Percentiles rank a stretch among this genome's conserved stretches.
Conservation (phyloP, 768 basidiomycete species). For the Russula lepida region DNA sequence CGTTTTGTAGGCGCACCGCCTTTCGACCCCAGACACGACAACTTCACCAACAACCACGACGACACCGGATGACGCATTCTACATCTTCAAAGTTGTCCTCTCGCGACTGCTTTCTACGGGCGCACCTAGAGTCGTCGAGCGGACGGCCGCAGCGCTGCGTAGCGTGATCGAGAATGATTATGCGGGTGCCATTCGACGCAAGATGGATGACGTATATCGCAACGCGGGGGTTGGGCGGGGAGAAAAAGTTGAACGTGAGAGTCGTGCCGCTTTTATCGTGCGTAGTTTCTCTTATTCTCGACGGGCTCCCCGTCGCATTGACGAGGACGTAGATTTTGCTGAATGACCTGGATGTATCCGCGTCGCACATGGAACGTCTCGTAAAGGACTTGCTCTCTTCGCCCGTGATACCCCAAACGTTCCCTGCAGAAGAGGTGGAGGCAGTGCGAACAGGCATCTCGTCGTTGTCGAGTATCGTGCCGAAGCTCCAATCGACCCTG, state of each 20-base stretch:
- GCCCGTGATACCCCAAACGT: constrained; percentile 55
- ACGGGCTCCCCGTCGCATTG: neutral
- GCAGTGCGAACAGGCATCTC: constrained; percentile 41
- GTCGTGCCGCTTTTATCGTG: constrained; percentile 74
- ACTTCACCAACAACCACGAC: constrained; percentile 60
- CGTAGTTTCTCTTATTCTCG: constrained; percentile 27
- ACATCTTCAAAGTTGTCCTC: constrained; percentile 82
- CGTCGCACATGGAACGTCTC: constrained; percentile 80
- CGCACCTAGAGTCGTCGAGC: constrained; percentile 47
- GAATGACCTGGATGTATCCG: constrained; percentile 92
- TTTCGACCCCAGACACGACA: constrained; percentile 66
- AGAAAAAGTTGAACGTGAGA: constrained; percentile 78
- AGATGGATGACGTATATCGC: constrained; percentile 84
- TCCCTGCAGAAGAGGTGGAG: constrained; percentile 48
- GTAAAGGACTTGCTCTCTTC: constrained; percentile 53
- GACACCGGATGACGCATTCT: constrained; percentile 91
- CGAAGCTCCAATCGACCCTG: constrained; percentile 62
- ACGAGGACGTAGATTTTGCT: constrained; percentile 57
- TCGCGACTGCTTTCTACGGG: constrained; percentile 73
- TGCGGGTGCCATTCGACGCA: constrained; percentile 67
- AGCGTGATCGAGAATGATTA: constrained; percentile 81
- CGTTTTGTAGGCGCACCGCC: constrained; percentile 64
- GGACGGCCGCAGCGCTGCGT: constrained; percentile 52
- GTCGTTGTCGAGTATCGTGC: constrained; percentile 44
- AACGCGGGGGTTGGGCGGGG: constrained; percentile 40